Percentiles rank a stretch among this genome's conserved stretches.
phyloP scores from a whole-genome alignment of 2,329 filamentous ascomycete genomes.

The Colletotrichum higginsianum region DNA sequence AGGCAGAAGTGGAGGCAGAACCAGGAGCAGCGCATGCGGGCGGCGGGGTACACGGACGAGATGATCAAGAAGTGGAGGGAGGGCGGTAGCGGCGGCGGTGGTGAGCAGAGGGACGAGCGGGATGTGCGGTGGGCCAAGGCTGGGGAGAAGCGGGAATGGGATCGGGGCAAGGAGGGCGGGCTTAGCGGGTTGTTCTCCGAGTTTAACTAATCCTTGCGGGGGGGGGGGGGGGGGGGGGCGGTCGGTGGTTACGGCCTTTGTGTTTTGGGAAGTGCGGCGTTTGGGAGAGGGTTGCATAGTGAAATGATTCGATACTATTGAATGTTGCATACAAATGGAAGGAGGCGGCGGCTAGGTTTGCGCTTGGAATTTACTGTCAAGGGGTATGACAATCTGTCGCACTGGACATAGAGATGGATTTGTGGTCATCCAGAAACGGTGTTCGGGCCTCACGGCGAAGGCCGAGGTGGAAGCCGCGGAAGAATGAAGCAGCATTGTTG shows the following conservation, averaged over 20 bases:
- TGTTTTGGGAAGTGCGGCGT: neutral
- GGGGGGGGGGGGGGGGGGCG: neutral
- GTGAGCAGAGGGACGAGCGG: constrained; percentile 68
- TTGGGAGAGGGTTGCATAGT: neutral
- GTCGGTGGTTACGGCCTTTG: neutral
- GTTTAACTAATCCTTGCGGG: constrained; percentile 25
- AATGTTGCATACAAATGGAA: neutral
- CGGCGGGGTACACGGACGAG: constrained; percentile 83
- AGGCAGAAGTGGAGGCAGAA: constrained; percentile 83
- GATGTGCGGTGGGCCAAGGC: constrained; percentile 80
- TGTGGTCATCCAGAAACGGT: neutral
- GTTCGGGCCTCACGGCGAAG: neutral
- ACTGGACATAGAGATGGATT: neutral
- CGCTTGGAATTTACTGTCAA: too few species aligned
- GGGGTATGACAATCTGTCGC: neutral
- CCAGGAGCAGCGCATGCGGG: constrained; percentile 81
- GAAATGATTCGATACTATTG: neutral
- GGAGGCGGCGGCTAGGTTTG: neutral
- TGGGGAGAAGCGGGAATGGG: constrained; percentile 76
- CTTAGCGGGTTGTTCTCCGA: constrained; percentile 41
- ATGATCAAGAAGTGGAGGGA: constrained; percentile 82
- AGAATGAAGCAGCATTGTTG: neutral
- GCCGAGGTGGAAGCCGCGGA: neutral
- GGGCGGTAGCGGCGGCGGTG: constrained; percentile 58
- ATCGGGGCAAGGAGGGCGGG: constrained; percentile 64